Conservation (phyloP, 2,329 filamentous ascomycete species). For the Talaromyces sp. region DNA sequence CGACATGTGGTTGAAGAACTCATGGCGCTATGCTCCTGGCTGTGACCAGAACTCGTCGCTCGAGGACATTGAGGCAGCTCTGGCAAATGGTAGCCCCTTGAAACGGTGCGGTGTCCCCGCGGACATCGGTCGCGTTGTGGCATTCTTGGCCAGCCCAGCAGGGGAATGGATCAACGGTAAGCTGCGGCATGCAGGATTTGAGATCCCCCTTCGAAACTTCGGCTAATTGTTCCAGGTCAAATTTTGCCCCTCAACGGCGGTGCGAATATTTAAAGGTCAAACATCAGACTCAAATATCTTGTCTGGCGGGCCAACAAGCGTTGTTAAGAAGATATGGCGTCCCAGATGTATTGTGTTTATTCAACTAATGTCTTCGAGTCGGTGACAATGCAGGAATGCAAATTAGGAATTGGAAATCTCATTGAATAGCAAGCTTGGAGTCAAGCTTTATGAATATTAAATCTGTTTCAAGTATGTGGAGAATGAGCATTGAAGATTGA, state of each 20-base stretch:
- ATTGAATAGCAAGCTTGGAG: no score
- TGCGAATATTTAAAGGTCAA: slow-evolving; percentile 23
- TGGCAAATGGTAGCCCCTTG: slow-evolving; percentile 62
- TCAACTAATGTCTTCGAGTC: no score
- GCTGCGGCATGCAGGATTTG: slow-evolving; percentile 21
- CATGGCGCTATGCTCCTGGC: slow-evolving; percentile 66
- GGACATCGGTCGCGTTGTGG: slow-evolving; percentile 62
- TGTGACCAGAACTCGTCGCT: slow-evolving; percentile 41
- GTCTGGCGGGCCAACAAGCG: no score
- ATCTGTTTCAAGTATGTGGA: no score
- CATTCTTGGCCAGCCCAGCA: slow-evolving; percentile 59
- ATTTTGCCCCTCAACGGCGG: slow-evolving; percentile 28
- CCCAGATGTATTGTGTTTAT: no score
- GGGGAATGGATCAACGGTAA: slow-evolving; percentile 68
- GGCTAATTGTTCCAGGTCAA: slow-evolving; percentile 20
- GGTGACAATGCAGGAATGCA: no score
- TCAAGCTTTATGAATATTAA: no score
- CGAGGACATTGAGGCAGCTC: slow-evolving; percentile 58
- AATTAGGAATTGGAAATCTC: no score
- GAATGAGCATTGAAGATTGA: no score
- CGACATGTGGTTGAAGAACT: slow-evolving; percentile 75
- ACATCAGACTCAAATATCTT: background rate
- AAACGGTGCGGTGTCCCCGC: slow-evolving; percentile 60
- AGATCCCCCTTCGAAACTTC: background rate
- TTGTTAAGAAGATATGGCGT: no score